Evolutionary conservation across 2,329 filamentous ascomycete species (phyloP), one percentile per base, ranked within the genome.

Genomic region (Exophiala viscosa): DNA sequence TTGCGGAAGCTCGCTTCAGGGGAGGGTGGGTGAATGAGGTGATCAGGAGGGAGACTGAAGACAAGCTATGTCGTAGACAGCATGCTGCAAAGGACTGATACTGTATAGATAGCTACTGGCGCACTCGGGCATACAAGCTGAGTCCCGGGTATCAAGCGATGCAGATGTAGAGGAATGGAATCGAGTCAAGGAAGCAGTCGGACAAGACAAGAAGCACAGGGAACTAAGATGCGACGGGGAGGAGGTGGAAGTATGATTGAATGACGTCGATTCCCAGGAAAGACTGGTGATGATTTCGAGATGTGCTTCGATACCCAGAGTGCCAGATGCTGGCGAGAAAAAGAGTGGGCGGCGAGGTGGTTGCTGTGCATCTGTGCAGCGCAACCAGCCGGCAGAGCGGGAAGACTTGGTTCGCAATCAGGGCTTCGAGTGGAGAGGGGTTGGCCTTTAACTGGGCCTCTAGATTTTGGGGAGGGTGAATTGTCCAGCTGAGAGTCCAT

Each of bases 261-360:
- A 59, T 59, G 57, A 59, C 57, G 57, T 59, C 54, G 57, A 43
- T 45, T 51, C 31, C 23, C 49, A 51, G 43, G 50, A 38, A 52
- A 34, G 42, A 7, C 18, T 20, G 53, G 52, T 40, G 38, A 18
- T 45, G 48, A 42, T 42, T 15, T 41, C 13, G 47, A 51, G 45
- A 23, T 46, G 23, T 28, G 23, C 23, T 28, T 28, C 23, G 23
- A 28, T 28, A 28, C 23, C 8, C 23, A n/a, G n/a, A n/a, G 23
- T 28, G 8, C 23, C 23, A 4, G 23, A 35, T 11, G 14, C n/a
- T 50, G 39, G 17, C 36, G 38, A 20, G 40, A 40, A 36, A 36
- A 28, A 23, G 38, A 11, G 33, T 33, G 31, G 33, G 18, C 11
- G 18, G 28, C 11, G 40, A 47, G 28, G 11, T 13, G 17, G 53